These are phyloP conservation scores for Conticribra weissflogii DNA, from an alignment of 108 stramenopile species.

Conservation along the genomic window DNA sequence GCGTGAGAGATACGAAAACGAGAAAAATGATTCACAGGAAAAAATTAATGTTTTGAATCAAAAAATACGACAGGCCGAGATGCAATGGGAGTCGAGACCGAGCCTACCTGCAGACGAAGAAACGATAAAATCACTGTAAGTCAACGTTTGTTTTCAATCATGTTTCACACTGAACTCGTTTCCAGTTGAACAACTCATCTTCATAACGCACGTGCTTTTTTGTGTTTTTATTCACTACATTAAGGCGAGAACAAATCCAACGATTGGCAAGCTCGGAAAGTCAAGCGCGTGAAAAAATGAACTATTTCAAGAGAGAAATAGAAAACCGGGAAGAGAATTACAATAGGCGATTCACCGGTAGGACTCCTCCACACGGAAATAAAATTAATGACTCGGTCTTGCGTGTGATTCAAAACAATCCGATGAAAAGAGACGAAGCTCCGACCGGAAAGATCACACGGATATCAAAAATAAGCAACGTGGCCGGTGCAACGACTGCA, in stretches of 20 bases:
- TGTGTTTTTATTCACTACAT: too few relatives aligned
- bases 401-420: conserved; percentile 33
- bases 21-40: conserved; percentile 21
- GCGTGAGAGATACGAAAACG: conserved; percentile 22
- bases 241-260: conserved; percentile 35
- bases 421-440: neutral
- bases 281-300: conserved; percentile 22
- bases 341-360: conserved; percentile 1
- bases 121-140: conserved; percentile 42
- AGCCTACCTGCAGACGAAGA: conserved; percentile 15
- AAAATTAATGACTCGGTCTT: conserved; percentile 3
- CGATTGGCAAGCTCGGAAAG: conserved; percentile 11
- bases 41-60: conserved; percentile 3
- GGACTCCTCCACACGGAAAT: neutral
- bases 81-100: conserved; percentile 15
- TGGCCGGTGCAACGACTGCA: too few relatives aligned
- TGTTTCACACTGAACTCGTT: too few relatives aligned
- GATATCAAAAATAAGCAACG: too few relatives aligned
- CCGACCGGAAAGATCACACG: neutral
- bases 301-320: conserved; percentile 27
- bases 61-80: conserved; percentile 18
- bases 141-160: too few relatives aligned
- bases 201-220: too few relatives aligned
- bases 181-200: too few relatives aligned
- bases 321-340: conserved; percentile 38